Evolutionary conservation across 768 basidiomycete genomes (phyloP).

Genomic region (Zangia roseola): DNA sequence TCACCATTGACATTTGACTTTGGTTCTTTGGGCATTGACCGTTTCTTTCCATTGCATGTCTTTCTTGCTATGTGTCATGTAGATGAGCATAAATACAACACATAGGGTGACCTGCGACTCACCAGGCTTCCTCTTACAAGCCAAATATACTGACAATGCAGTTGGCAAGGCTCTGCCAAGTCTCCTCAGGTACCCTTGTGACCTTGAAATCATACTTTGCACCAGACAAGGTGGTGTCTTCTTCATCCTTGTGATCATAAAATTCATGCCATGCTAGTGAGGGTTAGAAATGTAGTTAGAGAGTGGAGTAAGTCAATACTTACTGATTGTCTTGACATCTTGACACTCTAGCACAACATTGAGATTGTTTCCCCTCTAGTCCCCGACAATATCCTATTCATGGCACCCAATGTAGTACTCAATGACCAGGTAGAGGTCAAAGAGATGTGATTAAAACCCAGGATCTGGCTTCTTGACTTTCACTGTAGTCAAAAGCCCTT

Average conservation of each 20-base stretch:
- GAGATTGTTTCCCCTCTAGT: not conserved
- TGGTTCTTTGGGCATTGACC: too few relatives aligned
- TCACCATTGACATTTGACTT: too few relatives aligned
- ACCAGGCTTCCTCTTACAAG: too few relatives aligned
- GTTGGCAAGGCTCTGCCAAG: too few relatives aligned
- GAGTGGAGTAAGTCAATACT: not conserved
- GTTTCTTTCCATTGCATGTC: too few relatives aligned
- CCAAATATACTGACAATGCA: too few relatives aligned
- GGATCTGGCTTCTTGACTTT: not conserved
- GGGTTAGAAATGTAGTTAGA: too few relatives aligned
- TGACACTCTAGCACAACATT: not conserved
- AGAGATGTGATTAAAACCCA: not conserved
- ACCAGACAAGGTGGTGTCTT: not conserved
- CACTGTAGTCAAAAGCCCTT: not conserved
- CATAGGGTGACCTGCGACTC: too few relatives aligned
- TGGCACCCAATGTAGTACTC: not conserved
- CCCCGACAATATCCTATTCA: not conserved
- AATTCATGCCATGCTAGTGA: not conserved
- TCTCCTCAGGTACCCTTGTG: too few relatives aligned
- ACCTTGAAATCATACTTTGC: not conserved
- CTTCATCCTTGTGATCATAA: not conserved
- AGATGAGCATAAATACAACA: too few relatives aligned
- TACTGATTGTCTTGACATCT: not conserved
- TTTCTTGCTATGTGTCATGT: too few relatives aligned
- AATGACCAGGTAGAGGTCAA: not conserved